Percentiles rank a stretch among this genome's conserved stretches.
Evolutionary conservation across 1,139 yeast genomes (phyloP).

Genomic region (Nakaseomyces uthaithaninus): DNA sequence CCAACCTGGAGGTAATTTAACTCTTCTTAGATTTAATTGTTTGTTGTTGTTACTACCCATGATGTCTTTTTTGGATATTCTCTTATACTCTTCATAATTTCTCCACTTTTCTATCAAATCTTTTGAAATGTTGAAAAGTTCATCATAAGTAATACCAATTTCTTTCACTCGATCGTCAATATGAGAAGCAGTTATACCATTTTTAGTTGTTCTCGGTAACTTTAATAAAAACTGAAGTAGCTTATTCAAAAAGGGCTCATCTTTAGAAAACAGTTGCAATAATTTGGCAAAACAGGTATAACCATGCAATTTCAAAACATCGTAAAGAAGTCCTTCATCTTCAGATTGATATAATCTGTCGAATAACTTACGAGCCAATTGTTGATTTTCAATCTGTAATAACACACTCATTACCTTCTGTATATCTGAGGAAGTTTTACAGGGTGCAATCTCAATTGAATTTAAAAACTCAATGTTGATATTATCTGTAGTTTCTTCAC

Average conservation of each 20-base stretch:
- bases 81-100: conserved; percentile 66
- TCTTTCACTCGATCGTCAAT: conserved; percentile 57
- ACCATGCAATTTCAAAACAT: conserved; percentile 76
- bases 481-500: conserved; percentile 50
- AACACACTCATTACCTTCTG: conserved; percentile 76
- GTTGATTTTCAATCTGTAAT: conserved; percentile 65
- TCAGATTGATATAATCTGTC: conserved; percentile 55
- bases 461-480: conserved; percentile 61
- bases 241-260: conserved; percentile 34
- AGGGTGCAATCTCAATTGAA: conserved; percentile 46
- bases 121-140: conserved; percentile 36
- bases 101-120: conserved; percentile 63
- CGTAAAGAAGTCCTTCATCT: conserved; percentile 47
- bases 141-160: conserved; percentile 34
- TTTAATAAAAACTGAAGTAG: conserved; percentile 50
- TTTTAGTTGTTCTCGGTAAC: conserved; percentile 80
- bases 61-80: conserved; percentile 41
- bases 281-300: conserved; percentile 67
- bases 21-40: conserved; percentile 26
- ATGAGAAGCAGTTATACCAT: conserved; percentile 71
- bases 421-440: conserved; percentile 50
- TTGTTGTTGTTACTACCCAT: conserved; percentile 15
- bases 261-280: conserved; percentile 37
- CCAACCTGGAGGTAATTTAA: conserved; percentile 31
- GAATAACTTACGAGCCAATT: conserved; percentile 57